Evolutionary conservation across 805 yeast species (phyloP), one percentile per base, ranked within the genome.

Genomic region (Wickerhamiella galacta): DNA sequence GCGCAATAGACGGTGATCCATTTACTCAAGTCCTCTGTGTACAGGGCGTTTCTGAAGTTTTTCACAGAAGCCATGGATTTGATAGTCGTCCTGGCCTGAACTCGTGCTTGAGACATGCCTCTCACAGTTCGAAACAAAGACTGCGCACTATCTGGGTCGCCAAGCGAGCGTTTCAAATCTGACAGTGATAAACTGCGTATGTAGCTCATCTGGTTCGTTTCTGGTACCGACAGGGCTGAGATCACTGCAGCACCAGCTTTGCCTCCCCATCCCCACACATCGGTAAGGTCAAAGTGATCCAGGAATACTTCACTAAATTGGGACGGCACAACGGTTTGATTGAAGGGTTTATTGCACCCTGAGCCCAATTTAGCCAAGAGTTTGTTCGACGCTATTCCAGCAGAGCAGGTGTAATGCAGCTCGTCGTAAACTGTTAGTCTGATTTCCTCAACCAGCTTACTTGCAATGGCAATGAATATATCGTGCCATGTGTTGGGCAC

Each of bases 261-360:
- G 2, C 96, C 98, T 5, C 98, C 96, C 63, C 87, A 59, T 0
- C 93, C 82, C 68, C 93, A 76, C 36, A 87, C 69, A 43, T 83
- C 93, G 0, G 70, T 67, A 15, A 87, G 49, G 37, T 72, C 69
- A 49, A 75, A 73, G 17, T 66, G 60, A 20, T 59, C 59, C 8
- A 85, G 51, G 49, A 87, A 90, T 0, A 48, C 45, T 2, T 56
- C 40, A 2, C 74, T 57, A 11, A 68, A 54, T 1, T 48, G 45
- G 26, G 66, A 67, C 19, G 75, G 52, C 0, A 90, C 62, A 2
- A 80, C 63, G 0, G 95, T 81, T 50, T 90, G 96, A 27, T 73
- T 70, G 49, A 81, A 72, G 0, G 98, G 98, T 46, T 90, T 90
- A 31, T 66, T 65, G 46, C 63, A 74, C 6, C 83, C 92, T 12